Base-by-base conservation (phyloP, 192 early-diverging fungal species). In the Gonapodya sp. region DNA sequence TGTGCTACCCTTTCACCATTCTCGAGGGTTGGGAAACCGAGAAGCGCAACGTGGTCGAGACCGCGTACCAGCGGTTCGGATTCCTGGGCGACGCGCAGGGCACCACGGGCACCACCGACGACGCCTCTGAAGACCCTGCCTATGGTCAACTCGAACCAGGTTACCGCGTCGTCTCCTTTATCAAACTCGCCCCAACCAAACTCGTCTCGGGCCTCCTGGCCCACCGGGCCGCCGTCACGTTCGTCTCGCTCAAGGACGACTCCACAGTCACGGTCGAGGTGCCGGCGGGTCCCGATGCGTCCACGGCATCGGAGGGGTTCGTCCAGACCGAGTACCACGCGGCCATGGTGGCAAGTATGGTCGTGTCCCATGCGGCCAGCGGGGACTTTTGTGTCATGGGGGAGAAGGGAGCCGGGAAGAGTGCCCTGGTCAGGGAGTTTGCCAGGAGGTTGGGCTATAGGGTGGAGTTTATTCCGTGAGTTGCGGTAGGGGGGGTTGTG, bases 371-470 rank as follows among this genome's bases (percentile, higher is more conserved):
- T 82, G 85, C 89, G 16, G 85, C 87, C 33, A 86, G 84, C 18
- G 82, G 83, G 0, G 93, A 95, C 84, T 89, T 95, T 32, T 92
- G 91, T 75, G 80, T 95, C 30, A 84, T 94, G 73, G 94, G 94
- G 30, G 85, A 85, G 36, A 94, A 94, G 81, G 93, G 92, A 78
- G 90, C 89, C 24, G 93, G 93, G 8, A 95, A 95, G 83, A 88
- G 89, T 64, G 89, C 91, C 31, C 79, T 92, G 14, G 86, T 94
- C 64, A 85, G 91, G 2, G 87, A 91, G 37, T 93, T 92, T 83
- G 86, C 87, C 32, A 81, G 79, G 34, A 79, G 86, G 2, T 78
- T 93, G 36, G 84, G 85, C 36, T 86, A 77, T 34, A 85, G 84
- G 37, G 86, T 91, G 36, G 92, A 94, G 78, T 92, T 87, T 78